Evolutionary conservation across 306 rosid genomes (phyloP).

Genomic region (Carpinus fangiana): DNA sequence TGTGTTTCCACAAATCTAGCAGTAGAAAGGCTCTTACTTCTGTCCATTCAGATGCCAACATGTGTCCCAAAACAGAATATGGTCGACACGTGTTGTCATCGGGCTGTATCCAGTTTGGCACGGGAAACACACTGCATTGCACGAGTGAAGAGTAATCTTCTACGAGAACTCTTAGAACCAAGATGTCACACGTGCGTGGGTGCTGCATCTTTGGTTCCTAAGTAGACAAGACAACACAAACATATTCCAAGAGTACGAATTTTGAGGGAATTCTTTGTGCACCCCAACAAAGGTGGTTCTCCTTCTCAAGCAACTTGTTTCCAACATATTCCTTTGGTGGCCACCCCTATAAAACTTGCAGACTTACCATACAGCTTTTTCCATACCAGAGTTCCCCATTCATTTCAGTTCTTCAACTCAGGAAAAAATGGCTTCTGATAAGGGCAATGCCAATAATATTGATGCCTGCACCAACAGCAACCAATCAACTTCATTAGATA

Average conservation of each 20-base stretch:
- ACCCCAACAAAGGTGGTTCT: conserved; percentile 44
- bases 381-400: conserved; percentile 10
- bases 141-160: background rate
- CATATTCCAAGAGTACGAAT: conserved; percentile 52
- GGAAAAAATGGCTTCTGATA: conserved; percentile 54
- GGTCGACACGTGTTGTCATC: background rate
- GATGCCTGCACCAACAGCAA: conserved; percentile 36
- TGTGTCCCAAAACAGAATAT: background rate
- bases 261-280: conserved; percentile 46
- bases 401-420: conserved; percentile 4
- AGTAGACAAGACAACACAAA: conserved; percentile 36
- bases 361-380: conserved; percentile 14
- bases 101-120: background rate
- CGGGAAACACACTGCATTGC: background rate
- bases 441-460: conserved; percentile 33
- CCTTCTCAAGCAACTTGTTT: conserved; percentile 32
- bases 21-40: too few relatives aligned
- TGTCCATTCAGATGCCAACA: background rate
- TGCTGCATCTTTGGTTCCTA: conserved; percentile 39
- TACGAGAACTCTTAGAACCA: background rate
- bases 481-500: conserved; percentile 42
- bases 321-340: conserved; percentile 41
- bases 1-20: background rate
- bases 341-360: conserved; percentile 33
- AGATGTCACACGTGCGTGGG: conserved; percentile 2